A percentile compares a stretch with the other conserved stretches of the same genome.
phyloP scores from a whole-genome alignment of 176 grass and related monocot genomes.

The Chrysopogon serrulatus region DNA sequence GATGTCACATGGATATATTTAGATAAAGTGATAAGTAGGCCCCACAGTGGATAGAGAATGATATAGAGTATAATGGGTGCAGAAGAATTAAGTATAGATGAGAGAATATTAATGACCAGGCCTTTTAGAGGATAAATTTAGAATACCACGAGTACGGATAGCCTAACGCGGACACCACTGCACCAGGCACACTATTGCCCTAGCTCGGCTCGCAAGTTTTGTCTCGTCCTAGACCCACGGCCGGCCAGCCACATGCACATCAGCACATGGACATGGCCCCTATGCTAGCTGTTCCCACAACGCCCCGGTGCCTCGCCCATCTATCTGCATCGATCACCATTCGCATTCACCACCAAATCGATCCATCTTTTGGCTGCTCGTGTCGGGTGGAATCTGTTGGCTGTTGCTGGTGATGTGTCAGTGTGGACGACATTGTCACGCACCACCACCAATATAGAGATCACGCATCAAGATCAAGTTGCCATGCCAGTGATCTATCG shows the following conservation, averaged over 20 bases:
- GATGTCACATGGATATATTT: too few relatives aligned
- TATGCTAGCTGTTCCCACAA: constrained; percentile 12
- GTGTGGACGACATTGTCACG: constrained; percentile 33
- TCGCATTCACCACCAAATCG: constrained; percentile 23
- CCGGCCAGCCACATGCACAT: neutral
- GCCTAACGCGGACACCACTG: too few relatives aligned
- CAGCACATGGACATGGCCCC: constrained; percentile 13
- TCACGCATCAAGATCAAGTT: neutral
- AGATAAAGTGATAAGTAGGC: too few relatives aligned
- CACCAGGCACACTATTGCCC: neutral
- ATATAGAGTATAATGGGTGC: too few relatives aligned
- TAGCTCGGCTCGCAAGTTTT: neutral
- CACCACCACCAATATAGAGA: neutral
- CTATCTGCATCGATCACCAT: neutral
- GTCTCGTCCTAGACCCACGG: constrained; percentile 11
- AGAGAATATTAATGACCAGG: too few relatives aligned
- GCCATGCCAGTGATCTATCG: constrained; percentile 8
- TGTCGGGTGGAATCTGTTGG: constrained; percentile 11
- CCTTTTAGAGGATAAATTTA: too few relatives aligned
- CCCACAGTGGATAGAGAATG: too few relatives aligned
- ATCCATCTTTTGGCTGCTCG: neutral
- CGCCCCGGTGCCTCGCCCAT: neutral
- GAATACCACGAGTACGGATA: too few relatives aligned
- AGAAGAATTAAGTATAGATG: too few relatives aligned
- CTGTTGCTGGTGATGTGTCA: neutral